Conservation (phyloP, 164 flowering plant genomes). For the Aristolochia californica region DNA sequence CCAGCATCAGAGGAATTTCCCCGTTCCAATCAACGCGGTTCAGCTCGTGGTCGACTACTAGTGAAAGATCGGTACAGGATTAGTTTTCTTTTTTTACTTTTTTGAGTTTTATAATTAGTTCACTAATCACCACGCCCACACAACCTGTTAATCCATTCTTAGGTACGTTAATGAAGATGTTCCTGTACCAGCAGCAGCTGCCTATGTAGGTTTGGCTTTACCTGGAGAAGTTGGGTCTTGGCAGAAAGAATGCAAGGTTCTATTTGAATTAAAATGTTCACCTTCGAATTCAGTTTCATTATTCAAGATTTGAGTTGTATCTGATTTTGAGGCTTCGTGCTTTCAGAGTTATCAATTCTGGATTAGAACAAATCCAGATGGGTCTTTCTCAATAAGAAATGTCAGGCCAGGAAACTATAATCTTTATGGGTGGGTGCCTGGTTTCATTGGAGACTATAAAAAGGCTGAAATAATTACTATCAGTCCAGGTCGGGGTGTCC, state of each 20-base stretch:
- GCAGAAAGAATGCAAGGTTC: constrained; percentile 81
- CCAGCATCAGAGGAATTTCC: constrained; percentile 57
- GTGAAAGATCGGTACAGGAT: constrained; percentile 32
- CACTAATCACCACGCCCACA: neutral
- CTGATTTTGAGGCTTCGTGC: too few species aligned
- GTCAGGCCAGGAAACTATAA: constrained; percentile 48
- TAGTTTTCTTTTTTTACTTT: neutral
- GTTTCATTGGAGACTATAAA: constrained; percentile 61
- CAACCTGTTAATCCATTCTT: neutral
- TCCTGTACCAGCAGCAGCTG: constrained; percentile 30
- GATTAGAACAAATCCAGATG: constrained; percentile 16
- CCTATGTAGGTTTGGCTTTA: constrained; percentile 68
- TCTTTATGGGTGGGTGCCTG: constrained; percentile 68
- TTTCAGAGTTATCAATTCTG: neutral
- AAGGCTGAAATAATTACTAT: constrained; percentile 10
- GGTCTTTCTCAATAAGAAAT: constrained; percentile 39
- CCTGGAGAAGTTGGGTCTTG: constrained; percentile 74
- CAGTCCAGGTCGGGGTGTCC: neutral
- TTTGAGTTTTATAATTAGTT: neutral
- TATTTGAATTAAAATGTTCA: neutral
- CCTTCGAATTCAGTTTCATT: neutral
- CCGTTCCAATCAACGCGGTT: constrained; percentile 40
- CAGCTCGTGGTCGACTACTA: constrained; percentile 43
- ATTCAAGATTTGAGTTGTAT: too few species aligned
- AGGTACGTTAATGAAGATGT: constrained; percentile 32